Evolutionary conservation across 768 basidiomycete genomes (phyloP).

Genomic region (Amanita phalloides): DNA sequence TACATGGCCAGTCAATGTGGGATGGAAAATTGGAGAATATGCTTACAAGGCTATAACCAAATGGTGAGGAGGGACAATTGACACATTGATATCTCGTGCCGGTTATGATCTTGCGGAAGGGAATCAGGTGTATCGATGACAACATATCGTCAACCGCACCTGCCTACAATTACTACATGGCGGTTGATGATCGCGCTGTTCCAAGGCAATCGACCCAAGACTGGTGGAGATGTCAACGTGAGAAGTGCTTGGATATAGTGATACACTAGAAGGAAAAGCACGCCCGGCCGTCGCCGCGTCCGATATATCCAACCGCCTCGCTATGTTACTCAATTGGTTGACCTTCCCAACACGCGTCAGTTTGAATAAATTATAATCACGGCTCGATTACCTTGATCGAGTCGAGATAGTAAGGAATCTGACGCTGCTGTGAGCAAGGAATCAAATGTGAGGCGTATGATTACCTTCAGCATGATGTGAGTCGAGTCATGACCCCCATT

Average conservation of each 20-base stretch:
- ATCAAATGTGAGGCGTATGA: neutral
- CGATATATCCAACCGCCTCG: slow-evolving; percentile 65
- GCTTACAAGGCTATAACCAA: slow-evolving; percentile 63
- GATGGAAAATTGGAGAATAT: neutral
- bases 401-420: slow-evolving; percentile 85
- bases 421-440: neutral
- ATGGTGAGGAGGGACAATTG: slow-evolving; percentile 70
- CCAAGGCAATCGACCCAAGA: neutral
- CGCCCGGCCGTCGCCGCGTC: slow-evolving; percentile 57
- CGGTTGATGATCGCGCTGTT: slow-evolving; percentile 34
- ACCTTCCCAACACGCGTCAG: neutral
- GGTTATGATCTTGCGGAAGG: slow-evolving; percentile 43
- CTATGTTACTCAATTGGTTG: slow-evolving; percentile 16
- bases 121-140: neutral
- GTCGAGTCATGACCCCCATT: slow-evolving; percentile 75
- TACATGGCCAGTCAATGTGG: neutral
- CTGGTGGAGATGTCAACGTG: neutral
- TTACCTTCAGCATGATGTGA: slow-evolving; percentile 91
- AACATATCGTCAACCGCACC: slow-evolving; percentile 14
- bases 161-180: slow-evolving; percentile 51
- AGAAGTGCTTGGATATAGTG: neutral
- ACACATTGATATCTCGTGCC: slow-evolving; percentile 87
- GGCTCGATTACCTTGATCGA: slow-evolving; percentile 12
- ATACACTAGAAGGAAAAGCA: slow-evolving; percentile 9
- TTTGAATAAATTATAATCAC: neutral